Evolutionary conservation across 441 rosid species (phyloP).

Genomic region (Manihot esculenta): DNA sequence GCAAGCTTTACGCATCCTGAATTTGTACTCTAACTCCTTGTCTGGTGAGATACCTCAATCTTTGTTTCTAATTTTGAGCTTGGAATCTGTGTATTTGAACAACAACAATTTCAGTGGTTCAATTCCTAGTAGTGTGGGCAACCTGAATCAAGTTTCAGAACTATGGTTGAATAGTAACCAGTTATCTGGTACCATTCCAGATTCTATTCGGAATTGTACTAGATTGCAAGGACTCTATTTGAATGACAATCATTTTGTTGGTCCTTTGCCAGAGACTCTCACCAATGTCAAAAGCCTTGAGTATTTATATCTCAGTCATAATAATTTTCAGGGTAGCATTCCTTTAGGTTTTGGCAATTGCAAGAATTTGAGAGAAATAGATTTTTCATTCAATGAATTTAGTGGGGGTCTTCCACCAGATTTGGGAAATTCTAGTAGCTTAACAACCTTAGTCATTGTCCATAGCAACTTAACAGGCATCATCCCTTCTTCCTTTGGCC

Average conservation of each 20-base stretch:
- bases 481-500: conserved; percentile 69
- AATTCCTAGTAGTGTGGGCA: conserved; percentile 55
- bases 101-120: conserved; percentile 50
- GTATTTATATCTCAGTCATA: conserved; percentile 32
- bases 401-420: conserved; percentile 57
- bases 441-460: conserved; percentile 34
- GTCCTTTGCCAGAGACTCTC: conserved; percentile 57
- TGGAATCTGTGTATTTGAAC: conserved; percentile 39
- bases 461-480: conserved; percentile 47
- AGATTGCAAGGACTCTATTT: conserved; percentile 42
- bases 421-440: conserved; percentile 59
- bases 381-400: conserved; percentile 54
- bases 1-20: conserved; percentile 31
- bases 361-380: conserved; percentile 44
- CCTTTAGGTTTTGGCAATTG: conserved; percentile 47
- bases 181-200: conserved; percentile 60
- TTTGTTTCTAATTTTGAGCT: conserved; percentile 38
- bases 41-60: conserved; percentile 55
- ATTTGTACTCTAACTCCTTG: conserved; percentile 48
- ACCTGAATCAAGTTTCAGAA: conserved; percentile 32
- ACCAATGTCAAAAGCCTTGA: conserved; percentile 48
- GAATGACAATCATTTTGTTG: conserved; percentile 45
- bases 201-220: conserved; percentile 56
- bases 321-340: conserved; percentile 54
- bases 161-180: conserved; percentile 39